phyloP scores from a whole-genome alignment of 1,139 yeast species.

The Taphrina wiesneri region DNA sequence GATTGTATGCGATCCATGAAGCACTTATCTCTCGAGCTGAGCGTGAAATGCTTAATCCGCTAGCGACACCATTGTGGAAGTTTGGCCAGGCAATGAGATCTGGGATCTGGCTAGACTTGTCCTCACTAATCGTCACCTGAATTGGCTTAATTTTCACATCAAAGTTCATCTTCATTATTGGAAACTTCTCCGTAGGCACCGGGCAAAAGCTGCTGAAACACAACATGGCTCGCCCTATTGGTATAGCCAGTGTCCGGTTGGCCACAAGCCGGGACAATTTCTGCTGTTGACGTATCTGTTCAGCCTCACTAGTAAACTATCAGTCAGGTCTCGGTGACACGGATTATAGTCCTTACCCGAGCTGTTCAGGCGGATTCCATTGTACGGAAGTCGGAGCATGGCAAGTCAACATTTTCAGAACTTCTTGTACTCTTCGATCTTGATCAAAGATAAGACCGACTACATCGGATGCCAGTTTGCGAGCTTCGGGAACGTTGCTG shows the following conservation, averaged over 20 bases:
- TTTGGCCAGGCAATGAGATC: constrained; percentile 74
- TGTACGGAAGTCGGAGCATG: constrained; percentile 51
- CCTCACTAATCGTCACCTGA: constrained; percentile 63
- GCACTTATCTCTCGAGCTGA: constrained; percentile 76
- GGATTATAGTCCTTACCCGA: constrained; percentile 38
- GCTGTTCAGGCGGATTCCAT: constrained; percentile 46
- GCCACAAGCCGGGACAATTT: constrained; percentile 65
- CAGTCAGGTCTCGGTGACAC: background rate
- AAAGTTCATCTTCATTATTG: constrained; percentile 74
- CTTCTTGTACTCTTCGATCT: constrained; percentile 79
- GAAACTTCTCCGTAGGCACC: constrained; percentile 78
- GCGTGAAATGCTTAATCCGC: constrained; percentile 75
- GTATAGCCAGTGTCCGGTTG: constrained; percentile 71
- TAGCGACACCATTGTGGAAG: constrained; percentile 88
- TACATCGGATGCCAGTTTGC: background rate
- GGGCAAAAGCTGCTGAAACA: constrained; percentile 74
- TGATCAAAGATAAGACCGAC: constrained; percentile 60
- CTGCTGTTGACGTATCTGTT: constrained; percentile 59
- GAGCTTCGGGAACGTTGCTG: background rate
- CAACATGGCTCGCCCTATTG: constrained; percentile 74
- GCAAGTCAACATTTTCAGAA: constrained; percentile 67
- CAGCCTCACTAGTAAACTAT: constrained; percentile 54
- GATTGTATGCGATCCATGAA: constrained; percentile 88
- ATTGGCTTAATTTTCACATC: constrained; percentile 67
- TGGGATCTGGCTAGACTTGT: constrained; percentile 56